A percentile compares a stretch with the other conserved stretches of the same genome.
Evolutionary conservation across 805 yeast genomes (phyloP).

Genomic region (Isabelozyma rhagii): DNA sequence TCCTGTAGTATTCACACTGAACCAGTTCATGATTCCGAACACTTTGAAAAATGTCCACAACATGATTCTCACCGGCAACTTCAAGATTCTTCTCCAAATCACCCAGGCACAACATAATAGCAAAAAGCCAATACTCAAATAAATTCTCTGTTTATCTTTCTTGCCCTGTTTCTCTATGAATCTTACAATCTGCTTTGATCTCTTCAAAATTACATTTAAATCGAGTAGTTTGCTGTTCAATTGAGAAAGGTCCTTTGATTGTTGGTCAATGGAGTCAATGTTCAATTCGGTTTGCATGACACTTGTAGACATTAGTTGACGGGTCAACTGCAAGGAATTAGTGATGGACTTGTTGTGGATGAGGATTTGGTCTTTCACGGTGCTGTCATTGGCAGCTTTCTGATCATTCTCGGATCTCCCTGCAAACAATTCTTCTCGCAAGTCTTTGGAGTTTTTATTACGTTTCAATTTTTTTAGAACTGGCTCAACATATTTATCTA

Average conservation of each 20-base stretch:
- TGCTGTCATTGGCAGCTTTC: constrained; percentile 12
- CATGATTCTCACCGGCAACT: constrained; percentile 40
- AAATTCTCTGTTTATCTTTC: constrained; percentile 47
- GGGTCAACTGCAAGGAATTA: constrained; percentile 43
- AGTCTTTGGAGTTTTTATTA: neutral
- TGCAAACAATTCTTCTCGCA: constrained; percentile 18
- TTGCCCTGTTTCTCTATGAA: constrained; percentile 52
- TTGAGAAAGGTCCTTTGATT: constrained; percentile 37
- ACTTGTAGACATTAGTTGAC: constrained; percentile 47
- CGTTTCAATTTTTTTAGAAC: neutral
- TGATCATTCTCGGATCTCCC: constrained; percentile 12
- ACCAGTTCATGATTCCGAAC: constrained; percentile 23
- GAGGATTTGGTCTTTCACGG: constrained; percentile 40
- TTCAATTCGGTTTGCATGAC: constrained; percentile 51
- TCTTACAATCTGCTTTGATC: constrained; percentile 45
- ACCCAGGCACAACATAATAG: constrained; percentile 46
- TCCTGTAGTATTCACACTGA: neutral
- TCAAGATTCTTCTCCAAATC: constrained; percentile 46
- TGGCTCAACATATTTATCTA: neutral
- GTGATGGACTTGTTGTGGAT: constrained; percentile 48
- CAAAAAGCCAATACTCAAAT: constrained; percentile 45
- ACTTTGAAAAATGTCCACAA: constrained; percentile 46
- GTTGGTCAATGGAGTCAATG: constrained; percentile 45
- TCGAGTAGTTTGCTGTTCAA: constrained; percentile 40
- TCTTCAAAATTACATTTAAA: constrained; percentile 39